Evolutionary conservation across 176 grass and related monocot genomes (phyloP), one percentile per base, ranked within the genome.

Genomic region (Bonia amplexicaulis): DNA sequence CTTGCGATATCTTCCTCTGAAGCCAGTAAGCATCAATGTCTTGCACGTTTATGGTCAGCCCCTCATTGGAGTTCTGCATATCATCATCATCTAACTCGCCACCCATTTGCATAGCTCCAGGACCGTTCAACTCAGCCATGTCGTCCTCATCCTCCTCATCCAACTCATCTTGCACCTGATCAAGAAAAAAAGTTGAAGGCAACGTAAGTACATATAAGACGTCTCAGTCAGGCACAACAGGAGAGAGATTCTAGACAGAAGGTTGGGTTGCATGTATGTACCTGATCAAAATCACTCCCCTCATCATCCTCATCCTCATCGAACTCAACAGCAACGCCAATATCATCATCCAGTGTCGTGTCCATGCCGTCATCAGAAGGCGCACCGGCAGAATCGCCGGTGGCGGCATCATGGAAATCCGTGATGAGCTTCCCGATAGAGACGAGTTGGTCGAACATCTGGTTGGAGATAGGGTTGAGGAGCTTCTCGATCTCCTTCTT

Each of bases 1-100:
- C 93, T 74, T 96, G 88, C 42, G 96, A 92, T 84, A 98, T 92
- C 84, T 96, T 98, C 59, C 96, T 89, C 71, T 98, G 93, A 44
- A 98, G 93, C 96, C 96, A 98, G 91, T 96, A 95, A 42, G 96
- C 96, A 84, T 98, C 96, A 26, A 98, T 98, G 82, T 94, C 96
- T 82, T 98, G 93, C 47, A 98, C 96, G 71, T 98, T 94, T 76
- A 98, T 87, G 1, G 76, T 85, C 25, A 94, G 49, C 11, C 87
- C 91, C 74, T 94, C 90, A 0, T 90, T 90, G 9, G 90, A 80
- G 19, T 95, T 89, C 61, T 94, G 89, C 85, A 87, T 66, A 33
- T 98, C 96, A 68, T 92, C 91, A 1, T 95, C 93, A 46, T 98
- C 91, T 63, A 93, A 84, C 77, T 87, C 84, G 0, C 93, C 91